These are phyloP conservation scores for Escovopsis sp. DNA, from an alignment of 2,329 filamentous ascomycete species.

Conservation along the genomic window DNA sequence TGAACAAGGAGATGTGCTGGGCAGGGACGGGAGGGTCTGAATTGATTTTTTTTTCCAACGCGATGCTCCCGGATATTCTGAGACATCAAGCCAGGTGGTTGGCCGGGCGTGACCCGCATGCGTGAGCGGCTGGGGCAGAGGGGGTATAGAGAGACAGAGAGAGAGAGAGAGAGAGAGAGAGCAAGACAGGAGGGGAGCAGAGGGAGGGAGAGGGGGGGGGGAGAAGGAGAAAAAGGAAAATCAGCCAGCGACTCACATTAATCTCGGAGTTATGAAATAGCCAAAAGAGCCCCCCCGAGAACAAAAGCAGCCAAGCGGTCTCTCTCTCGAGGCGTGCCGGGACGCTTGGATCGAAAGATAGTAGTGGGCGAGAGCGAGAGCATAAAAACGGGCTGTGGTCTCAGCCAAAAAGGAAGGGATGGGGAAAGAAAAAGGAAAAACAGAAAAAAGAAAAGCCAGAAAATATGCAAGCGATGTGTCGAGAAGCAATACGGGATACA, in stretches of 20 bases:
- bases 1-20: not conserved
- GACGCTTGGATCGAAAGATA: not conserved
- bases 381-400: constrained; percentile 1
- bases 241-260: constrained; percentile 20
- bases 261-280: constrained; percentile 10
- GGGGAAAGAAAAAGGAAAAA: not conserved
- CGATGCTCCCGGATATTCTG: constrained; percentile 2
- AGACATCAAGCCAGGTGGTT: constrained; percentile 14
- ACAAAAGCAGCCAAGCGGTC: too few relatives aligned
- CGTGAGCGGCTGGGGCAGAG: constrained; percentile 10
- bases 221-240: constrained; percentile 9
- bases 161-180: too few relatives aligned
- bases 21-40: not conserved
- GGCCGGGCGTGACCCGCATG: constrained; percentile 15
- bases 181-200: not conserved
- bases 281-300: constrained; percentile 5
- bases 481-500: constrained; percentile 1
- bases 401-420: constrained; percentile 1
- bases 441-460: not conserved
- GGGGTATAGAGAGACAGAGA: too few relatives aligned
- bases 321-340: too few relatives aligned
- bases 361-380: not conserved
- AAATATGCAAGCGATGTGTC: not conserved
- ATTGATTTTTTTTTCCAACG: not conserved
- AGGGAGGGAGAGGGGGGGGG: not conserved